Evolutionary conservation across 306 rosid genomes (phyloP).

Genomic region (Spatholobus suberectus): DNA sequence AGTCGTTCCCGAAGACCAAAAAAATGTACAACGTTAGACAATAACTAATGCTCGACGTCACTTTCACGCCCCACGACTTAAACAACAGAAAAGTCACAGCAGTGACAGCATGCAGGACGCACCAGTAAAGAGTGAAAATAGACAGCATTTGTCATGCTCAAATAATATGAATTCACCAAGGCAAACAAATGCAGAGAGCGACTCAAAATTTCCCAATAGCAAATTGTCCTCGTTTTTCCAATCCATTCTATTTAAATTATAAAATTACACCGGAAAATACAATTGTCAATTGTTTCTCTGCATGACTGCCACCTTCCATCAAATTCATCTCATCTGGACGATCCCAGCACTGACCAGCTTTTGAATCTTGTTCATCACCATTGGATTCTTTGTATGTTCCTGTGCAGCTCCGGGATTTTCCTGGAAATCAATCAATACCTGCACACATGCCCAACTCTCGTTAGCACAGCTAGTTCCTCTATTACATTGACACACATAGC

Average conservation of each 20-base stretch:
- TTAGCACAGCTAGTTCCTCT: constrained; percentile 10
- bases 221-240: not conserved
- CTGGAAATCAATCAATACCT: constrained; percentile 86
- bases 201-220: not conserved
- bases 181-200: not conserved
- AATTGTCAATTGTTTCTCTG: not conserved
- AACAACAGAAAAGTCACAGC: not conserved
- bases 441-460: constrained; percentile 31
- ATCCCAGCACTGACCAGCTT: constrained; percentile 84
- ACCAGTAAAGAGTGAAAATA: not conserved
- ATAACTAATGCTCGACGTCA: not conserved
- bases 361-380: constrained; percentile 89
- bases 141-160: not conserved
- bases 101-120: not conserved
- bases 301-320: not conserved
- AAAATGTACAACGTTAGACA: not conserved
- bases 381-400: constrained; percentile 83
- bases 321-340: constrained; percentile 69
- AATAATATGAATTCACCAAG: not conserved
- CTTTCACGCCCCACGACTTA: not conserved
- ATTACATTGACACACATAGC: not conserved
- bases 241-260: not conserved
- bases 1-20: not conserved
- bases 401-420: constrained; percentile 84
- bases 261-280: not conserved